A percentile compares a stretch with the other conserved stretches of the same genome.
These are phyloP conservation scores for Botrytis cinerea DNA, from an alignment of 2,329 filamentous ascomycete species.

Conservation along the genomic window DNA sequence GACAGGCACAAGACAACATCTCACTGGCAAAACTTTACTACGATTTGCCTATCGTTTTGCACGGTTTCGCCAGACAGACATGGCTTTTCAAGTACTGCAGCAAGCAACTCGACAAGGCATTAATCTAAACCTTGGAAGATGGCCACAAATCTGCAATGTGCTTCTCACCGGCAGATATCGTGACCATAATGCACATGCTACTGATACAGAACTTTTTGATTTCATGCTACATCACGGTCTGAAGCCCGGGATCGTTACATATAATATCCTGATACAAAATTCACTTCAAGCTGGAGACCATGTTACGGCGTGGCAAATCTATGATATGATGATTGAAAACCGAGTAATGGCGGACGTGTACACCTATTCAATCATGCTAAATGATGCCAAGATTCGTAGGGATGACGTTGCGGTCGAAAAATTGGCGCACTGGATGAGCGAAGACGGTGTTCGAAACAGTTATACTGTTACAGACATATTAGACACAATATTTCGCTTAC, in stretches of 20 bases:
- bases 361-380: conserved; percentile 70
- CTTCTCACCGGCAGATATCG: conserved; percentile 52
- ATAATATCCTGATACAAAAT: conserved; percentile 71
- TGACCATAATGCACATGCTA: conserved; percentile 44
- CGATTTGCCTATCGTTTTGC: conserved; percentile 46
- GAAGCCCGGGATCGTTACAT: conserved; percentile 60
- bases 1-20: conserved; percentile 27
- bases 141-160: conserved; percentile 58
- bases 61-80: conserved; percentile 35
- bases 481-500: conserved; percentile 10
- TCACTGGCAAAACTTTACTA: conserved; percentile 35
- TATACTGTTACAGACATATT: conserved; percentile 55
- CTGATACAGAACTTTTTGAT: conserved; percentile 56
- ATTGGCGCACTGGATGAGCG: conserved; percentile 56
- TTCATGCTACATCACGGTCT: conserved; percentile 61
- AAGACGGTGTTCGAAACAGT: conserved; percentile 50
- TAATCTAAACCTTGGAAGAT: conserved; percentile 50
- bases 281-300: conserved; percentile 66
- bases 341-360: conserved; percentile 63
- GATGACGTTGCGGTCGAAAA: conserved; percentile 51
- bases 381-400: conserved; percentile 60
- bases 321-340: conserved; percentile 60
- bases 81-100: conserved; percentile 50
- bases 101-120: conserved; percentile 43
- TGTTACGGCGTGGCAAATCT: conserved; percentile 64